Evolutionary conservation across 495 filamentous ascomycete genomes (phyloP), one percentile per base, ranked within the genome.

Genomic region (Annulohypoxylon moriforme): DNA sequence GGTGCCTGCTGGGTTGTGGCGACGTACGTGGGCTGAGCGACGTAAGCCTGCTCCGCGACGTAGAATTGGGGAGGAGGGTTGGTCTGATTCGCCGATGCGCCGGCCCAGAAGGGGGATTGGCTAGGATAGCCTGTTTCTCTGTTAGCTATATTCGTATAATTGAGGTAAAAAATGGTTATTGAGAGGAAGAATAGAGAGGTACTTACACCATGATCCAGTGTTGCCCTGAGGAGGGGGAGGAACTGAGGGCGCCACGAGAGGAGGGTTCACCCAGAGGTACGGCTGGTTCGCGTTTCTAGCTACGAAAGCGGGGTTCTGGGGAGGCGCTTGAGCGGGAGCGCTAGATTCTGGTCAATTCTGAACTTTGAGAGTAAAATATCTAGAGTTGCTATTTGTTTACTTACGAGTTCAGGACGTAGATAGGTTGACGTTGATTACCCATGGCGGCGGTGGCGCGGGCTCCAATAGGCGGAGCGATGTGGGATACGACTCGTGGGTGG

Each of bases 201-300:
- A 63, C 66, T 62, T 69, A 73, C 66, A 69, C 66, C 66, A 73
- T 11, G 66, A 67, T 10, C 71, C 61, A 14, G 61, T 62, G 38
- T 60, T 67, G n/a, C 56, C 56, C 1, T 58, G 66, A 14, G 1
- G 31, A 14, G 66, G 61, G 1, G 71, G 11, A 18, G 71, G 60
- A 1, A 63, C 34, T 0, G 71, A 68, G 0, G 71, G 71, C 22
- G 61, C 56, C 11, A 69, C 71, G 11, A 73, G 14, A 1, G 71
- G 66, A 16, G 71, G 66, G 44, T 73, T 73, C 10, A 69, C 29
- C 71, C 36, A 67, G 18, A 73, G 71, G 36, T 46, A 61, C 10
- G 71, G 71, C 46, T 58, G 62, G 31, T 18, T 60, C 34, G 31
- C n/a, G n/a, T 4, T 24, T 49, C n/a, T n/a, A n/a, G n/a, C n/a